A percentile compares a stretch with the other conserved stretches of the same genome.
phyloP scores from a whole-genome alignment of 139 green algal species.

The Chloropicon primus region DNA sequence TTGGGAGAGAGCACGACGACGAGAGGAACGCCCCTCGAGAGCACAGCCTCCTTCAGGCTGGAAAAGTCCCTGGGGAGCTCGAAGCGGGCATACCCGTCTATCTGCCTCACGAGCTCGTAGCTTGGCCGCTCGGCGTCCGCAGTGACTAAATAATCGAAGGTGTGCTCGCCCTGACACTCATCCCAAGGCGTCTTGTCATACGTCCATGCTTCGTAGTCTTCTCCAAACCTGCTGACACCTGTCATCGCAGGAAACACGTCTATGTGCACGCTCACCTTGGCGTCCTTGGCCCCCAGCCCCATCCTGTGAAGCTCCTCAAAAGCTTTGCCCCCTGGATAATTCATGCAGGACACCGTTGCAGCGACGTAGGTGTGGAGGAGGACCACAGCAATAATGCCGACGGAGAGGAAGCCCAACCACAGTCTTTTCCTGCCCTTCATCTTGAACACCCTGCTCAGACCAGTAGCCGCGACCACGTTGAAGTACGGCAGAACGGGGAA shows the following conservation, averaged over 20 bases:
- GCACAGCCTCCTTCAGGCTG: background rate
- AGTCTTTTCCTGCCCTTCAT: background rate
- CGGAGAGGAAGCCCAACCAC: background rate
- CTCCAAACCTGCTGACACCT: conserved; percentile 49
- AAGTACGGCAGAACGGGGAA: conserved; percentile 58
- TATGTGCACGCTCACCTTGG: conserved; percentile 40
- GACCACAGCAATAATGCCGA: background rate
- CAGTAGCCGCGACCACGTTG: conserved; percentile 47
- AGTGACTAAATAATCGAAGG: too few species aligned
- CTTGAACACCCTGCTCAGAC: conserved; percentile 14
- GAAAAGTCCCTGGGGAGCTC: background rate
- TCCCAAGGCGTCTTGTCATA: background rate
- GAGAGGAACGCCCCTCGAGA: background rate
- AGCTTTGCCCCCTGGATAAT: background rate
- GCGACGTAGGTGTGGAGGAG: background rate
- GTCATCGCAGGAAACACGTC: conserved; percentile 47
- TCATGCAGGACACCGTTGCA: background rate
- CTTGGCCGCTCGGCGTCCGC: too few species aligned
- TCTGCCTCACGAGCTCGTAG: too few species aligned
- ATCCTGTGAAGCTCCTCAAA: background rate
- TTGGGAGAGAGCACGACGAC: background rate
- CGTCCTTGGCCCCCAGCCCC: background rate
- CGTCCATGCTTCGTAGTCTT: conserved; percentile 8
- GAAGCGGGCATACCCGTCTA: background rate
- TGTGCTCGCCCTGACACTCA: too few species aligned